Evolutionary conservation across 805 yeast species (phyloP).

Genomic region (Cyberlindnera xylosilytica): DNA sequence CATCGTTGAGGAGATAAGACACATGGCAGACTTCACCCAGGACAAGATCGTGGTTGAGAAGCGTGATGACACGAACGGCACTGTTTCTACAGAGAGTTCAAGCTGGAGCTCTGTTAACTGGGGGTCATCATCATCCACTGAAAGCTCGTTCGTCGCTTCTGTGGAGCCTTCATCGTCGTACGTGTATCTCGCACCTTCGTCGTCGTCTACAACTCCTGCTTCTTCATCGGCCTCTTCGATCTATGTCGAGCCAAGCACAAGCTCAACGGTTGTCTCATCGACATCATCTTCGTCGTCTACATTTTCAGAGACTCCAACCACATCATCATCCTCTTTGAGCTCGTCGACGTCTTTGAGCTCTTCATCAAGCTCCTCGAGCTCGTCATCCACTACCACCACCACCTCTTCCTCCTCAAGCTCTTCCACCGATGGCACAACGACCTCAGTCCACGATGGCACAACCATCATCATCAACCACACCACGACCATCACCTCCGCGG

Average conservation of each 20-base stretch:
- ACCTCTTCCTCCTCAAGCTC: neutral
- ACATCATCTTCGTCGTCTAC: neutral
- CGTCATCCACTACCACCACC: neutral
- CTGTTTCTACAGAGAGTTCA: neutral
- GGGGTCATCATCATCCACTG: neutral
- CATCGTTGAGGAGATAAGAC: no score
- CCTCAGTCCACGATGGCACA: conserved; percentile 14
- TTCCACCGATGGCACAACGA: conserved; percentile 4
- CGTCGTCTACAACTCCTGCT: no score
- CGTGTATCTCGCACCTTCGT: no score
- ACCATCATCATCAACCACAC: conserved; percentile 23
- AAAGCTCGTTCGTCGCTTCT: no score
- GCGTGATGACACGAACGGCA: neutral
- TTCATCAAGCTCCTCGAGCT: neutral
- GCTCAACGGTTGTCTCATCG: neutral
- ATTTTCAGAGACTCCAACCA: neutral
- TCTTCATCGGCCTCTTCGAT: no score
- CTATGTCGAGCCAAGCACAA: neutral
- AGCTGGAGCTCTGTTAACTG: neutral
- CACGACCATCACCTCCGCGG: conserved; percentile 13
- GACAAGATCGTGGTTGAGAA: neutral
- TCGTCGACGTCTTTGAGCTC: neutral
- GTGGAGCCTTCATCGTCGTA: no score
- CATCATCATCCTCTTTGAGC: neutral
- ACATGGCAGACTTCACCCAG: neutral